phyloP scores from a whole-genome alignment of 2,329 filamentous ascomycete genomes.

The Alternaria sp. region DNA sequence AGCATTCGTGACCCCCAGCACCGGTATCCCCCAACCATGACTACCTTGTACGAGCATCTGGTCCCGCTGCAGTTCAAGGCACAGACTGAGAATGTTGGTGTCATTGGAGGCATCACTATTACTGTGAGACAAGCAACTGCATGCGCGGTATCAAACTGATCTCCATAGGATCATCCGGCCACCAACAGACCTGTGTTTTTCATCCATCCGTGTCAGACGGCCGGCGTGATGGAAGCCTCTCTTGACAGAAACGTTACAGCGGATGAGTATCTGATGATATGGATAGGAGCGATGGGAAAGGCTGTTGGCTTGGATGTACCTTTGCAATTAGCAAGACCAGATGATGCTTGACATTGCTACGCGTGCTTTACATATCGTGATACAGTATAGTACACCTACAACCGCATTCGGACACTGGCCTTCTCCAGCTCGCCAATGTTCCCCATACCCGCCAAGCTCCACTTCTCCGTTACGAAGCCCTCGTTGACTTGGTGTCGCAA shows the following conservation, averaged over 20 bases:
- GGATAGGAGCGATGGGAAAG: slow-evolving; percentile 86
- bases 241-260: slow-evolving; percentile 49
- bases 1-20: slow-evolving; percentile 38
- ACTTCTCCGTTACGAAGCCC: slow-evolving; percentile 77
- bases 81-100: slow-evolving; percentile 46
- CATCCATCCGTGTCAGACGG: slow-evolving; percentile 90
- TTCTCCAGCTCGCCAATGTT: slow-evolving; percentile 87
- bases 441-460: slow-evolving; percentile 82
- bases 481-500: slow-evolving; percentile 75
- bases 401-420: slow-evolving; percentile 57
- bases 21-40: slow-evolving; percentile 41
- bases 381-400: slow-evolving; percentile 38
- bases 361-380: slow-evolving; percentile 30
- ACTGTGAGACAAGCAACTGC: slow-evolving; percentile 34
- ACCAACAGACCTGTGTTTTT: slow-evolving; percentile 84
- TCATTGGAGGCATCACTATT: slow-evolving; percentile 52
- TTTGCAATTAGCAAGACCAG: slow-evolving; percentile 62
- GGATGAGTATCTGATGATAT: slow-evolving; percentile 80
- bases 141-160: not conserved
- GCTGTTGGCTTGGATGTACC: slow-evolving; percentile 82
- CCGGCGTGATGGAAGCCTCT: slow-evolving; percentile 75
- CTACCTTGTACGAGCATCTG: slow-evolving; percentile 48
- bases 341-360: slow-evolving; percentile 10
- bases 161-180: slow-evolving; percentile 77
- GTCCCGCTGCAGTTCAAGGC: slow-evolving; percentile 44